Evolutionary conservation across 805 yeast species (phyloP).

Genomic region (Clavispora fructus): DNA sequence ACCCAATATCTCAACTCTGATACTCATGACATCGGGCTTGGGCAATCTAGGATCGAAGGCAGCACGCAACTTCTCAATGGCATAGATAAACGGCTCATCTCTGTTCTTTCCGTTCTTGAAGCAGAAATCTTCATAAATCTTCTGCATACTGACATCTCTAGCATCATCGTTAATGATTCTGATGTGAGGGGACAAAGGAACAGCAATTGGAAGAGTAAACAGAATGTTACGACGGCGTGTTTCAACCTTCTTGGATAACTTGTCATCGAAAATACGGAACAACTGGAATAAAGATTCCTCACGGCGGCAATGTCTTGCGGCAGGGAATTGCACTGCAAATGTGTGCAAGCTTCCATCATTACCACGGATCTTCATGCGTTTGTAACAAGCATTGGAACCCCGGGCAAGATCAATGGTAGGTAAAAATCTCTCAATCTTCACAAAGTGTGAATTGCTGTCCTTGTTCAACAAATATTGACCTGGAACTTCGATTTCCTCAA

Average conservation of each 20-base stretch:
- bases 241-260: conserved; percentile 75
- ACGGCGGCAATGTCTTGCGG: conserved; percentile 94
- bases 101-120: conserved; percentile 64
- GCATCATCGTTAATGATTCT: conserved; percentile 83
- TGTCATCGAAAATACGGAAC: conserved; percentile 82
- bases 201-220: conserved; percentile 84
- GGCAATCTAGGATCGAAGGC: conserved; percentile 93
- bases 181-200: conserved; percentile 92
- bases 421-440: conserved; percentile 88
- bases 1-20: conserved; percentile 84
- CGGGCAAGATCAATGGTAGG: conserved; percentile 85
- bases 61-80: conserved; percentile 78
- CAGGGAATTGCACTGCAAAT: conserved; percentile 96
- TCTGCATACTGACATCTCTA: conserved; percentile 69
- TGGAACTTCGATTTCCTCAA: conserved; percentile 95
- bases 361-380: conserved; percentile 84
- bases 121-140: conserved; percentile 85
- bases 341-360: conserved; percentile 89
- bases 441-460: conserved; percentile 85
- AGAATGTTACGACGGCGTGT: conserved; percentile 79
- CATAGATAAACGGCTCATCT: conserved; percentile 86
- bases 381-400: conserved; percentile 85
- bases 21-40: conserved; percentile 83
- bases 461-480: conserved; percentile 90
- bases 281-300: conserved; percentile 93